These are phyloP conservation scores for Globisporangium spinosum DNA, from an alignment of 352 stramenopile species.

Conservation along the genomic window DNA sequence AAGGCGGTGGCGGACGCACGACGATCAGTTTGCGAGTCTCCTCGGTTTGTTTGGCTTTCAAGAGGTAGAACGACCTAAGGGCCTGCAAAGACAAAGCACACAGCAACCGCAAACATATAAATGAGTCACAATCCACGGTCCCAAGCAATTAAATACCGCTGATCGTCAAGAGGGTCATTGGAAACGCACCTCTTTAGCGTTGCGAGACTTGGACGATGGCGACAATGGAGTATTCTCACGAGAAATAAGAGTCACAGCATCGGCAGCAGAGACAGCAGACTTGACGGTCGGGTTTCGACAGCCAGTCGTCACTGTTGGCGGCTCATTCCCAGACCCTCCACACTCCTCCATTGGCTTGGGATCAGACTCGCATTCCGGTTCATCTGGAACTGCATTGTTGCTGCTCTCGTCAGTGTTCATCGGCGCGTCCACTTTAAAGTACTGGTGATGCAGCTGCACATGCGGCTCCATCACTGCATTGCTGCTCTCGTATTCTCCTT, in stretches of 20 bases:
- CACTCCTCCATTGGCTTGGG: not conserved
- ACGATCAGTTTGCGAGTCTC: slow-evolving; percentile 38
- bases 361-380: slow-evolving; percentile 10
- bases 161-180: slow-evolving; percentile 3
- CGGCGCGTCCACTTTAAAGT: not conserved
- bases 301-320: too few relatives aligned
- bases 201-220: slow-evolving; percentile 22
- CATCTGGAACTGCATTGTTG: not conserved
- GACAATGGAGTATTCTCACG: not conserved
- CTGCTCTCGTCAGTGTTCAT: not conserved
- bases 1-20: slow-evolving; percentile 6
- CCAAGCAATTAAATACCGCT: too few relatives aligned
- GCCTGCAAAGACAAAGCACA: slow-evolving; percentile 20
- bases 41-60: slow-evolving; percentile 46
- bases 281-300: too few relatives aligned
- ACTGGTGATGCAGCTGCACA: slow-evolving; percentile 8
- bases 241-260: too few relatives aligned
- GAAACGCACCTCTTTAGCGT: slow-evolving; percentile 30
- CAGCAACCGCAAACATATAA: not conserved
- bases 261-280: too few relatives aligned
- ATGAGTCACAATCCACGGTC: too few relatives aligned
- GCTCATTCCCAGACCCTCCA: not conserved
- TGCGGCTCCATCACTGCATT: slow-evolving; percentile 12
- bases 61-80: slow-evolving; percentile 53
- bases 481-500: not conserved